These are phyloP conservation scores for Fusarium udum DNA, from an alignment of 2,329 filamentous ascomycete genomes.

Conservation along the genomic window DNA sequence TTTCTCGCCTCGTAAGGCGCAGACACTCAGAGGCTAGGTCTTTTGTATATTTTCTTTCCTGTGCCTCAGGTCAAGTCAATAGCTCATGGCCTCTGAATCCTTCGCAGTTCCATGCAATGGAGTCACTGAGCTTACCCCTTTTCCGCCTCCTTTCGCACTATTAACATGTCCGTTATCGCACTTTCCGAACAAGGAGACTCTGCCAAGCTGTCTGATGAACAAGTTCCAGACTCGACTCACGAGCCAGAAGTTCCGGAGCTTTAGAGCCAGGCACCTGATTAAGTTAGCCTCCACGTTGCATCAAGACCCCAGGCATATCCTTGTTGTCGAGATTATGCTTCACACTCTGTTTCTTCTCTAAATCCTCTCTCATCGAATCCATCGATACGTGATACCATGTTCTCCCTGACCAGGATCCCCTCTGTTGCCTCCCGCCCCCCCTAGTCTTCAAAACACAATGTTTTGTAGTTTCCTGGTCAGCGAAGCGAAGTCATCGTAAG, in stretches of 20 bases:
- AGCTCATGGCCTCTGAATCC: not conserved
- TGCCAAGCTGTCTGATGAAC: not conserved
- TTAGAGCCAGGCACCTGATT: not conserved
- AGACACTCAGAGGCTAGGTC: not conserved
- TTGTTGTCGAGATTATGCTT: not conserved
- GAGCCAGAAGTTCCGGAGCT: not conserved
- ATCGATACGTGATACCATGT: not conserved
- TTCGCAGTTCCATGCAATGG: not conserved
- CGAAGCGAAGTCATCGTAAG: not conserved
- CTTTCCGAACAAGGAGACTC: not conserved
- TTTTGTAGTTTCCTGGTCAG: not conserved
- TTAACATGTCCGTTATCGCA: not conserved
- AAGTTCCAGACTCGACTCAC: not conserved
- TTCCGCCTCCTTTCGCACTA: not conserved
- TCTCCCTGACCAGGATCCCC: not conserved
- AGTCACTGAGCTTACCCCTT: not conserved
- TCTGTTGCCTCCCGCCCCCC: not conserved
- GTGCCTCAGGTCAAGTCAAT: not conserved
- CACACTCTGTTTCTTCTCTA: conserved; percentile 3
- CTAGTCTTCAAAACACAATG: not conserved
- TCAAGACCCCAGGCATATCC: not conserved
- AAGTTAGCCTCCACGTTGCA: not conserved
- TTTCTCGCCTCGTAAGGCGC: not conserved
- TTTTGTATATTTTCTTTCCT: not conserved
- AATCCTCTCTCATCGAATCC: not conserved